Conservation (phyloP, 2,329 filamentous ascomycete species). For the Penicillium sp. region DNA sequence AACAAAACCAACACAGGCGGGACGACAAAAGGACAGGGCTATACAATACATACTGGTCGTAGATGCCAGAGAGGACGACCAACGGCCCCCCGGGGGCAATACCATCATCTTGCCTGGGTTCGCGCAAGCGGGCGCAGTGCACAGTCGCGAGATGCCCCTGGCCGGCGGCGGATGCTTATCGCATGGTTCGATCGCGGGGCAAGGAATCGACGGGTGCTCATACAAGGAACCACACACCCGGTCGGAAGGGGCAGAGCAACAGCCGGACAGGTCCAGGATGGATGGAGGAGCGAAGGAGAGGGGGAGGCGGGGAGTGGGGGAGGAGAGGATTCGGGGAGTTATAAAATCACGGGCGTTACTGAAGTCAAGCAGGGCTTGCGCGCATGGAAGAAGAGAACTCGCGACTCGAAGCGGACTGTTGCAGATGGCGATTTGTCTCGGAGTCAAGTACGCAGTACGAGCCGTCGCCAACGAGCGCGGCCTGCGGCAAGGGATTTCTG, state of each 20-base stretch:
- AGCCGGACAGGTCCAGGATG: conserved; percentile 17
- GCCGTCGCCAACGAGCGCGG: conserved; percentile 1
- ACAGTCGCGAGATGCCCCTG: conserved; percentile 38
- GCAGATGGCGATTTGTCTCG: conserved; percentile 21
- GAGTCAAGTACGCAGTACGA: conserved; percentile 9
- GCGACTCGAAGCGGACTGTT: conserved; percentile 33
- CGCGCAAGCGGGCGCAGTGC: conserved; percentile 34
- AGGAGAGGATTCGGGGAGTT: too few relatives aligned
- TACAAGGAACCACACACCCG: conserved; percentile 19
- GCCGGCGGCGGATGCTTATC: conserved; percentile 35
- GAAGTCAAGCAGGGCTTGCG: too few relatives aligned
- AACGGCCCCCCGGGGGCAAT: conserved; percentile 32
- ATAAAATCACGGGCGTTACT: too few relatives aligned
- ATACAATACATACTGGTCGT: conserved; percentile 35
- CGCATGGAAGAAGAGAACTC: conserved; percentile 5
- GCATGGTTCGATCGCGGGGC: conserved; percentile 37
- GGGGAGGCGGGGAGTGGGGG: conserved; percentile 1
- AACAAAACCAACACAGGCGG: conserved; percentile 2
- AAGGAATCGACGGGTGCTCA: conserved; percentile 20
- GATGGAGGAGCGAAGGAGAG: conserved; percentile 6
- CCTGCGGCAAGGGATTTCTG: conserved; percentile 7
- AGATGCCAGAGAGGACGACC: conserved; percentile 34
- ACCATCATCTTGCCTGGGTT: conserved; percentile 43
- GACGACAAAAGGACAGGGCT: conserved; percentile 6
- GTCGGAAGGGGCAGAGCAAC: conserved; percentile 8